Conservation (phyloP, 179 eudicot genomes). For the Spergularia azorica region DNA sequence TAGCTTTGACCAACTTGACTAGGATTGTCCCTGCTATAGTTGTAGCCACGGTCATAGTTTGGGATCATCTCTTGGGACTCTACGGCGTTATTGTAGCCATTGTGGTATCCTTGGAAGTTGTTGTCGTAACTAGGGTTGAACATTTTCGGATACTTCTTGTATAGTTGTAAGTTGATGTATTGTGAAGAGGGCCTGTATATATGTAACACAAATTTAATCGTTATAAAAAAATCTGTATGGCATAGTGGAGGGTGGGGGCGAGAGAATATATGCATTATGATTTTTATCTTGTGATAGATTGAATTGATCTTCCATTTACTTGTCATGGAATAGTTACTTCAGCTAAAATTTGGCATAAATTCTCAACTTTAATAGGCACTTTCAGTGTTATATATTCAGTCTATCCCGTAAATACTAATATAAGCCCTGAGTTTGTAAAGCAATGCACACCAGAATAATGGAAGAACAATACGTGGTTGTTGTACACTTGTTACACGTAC, state of each 20-base stretch:
- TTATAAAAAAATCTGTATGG: neutral
- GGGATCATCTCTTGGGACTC: neutral
- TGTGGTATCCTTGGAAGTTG: neutral
- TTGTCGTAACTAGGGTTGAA: neutral
- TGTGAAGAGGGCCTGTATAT: neutral
- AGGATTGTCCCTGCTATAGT: neutral
- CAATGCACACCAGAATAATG: too few species aligned
- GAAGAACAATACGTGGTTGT: too few species aligned
- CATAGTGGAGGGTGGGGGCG: neutral
- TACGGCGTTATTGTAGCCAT: neutral
- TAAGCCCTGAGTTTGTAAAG: too few species aligned
- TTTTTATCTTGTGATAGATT: neutral
- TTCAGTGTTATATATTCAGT: too few species aligned
- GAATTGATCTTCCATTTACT: neutral
- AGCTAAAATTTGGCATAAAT: neutral
- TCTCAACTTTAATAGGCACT: neutral
- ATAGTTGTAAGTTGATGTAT: neutral
- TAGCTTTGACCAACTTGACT: neutral
- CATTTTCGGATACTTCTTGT: slow-evolving; percentile 1
- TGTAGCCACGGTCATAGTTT: slow-evolving; percentile 11
- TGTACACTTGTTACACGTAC: too few species aligned
- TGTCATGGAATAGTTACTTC: neutral
- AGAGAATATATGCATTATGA: neutral
- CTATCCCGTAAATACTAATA: neutral
- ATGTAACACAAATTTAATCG: neutral